Conservation (phyloP, 1,284 basidiomycete genomes). For the Prillingera fragicola region DNA sequence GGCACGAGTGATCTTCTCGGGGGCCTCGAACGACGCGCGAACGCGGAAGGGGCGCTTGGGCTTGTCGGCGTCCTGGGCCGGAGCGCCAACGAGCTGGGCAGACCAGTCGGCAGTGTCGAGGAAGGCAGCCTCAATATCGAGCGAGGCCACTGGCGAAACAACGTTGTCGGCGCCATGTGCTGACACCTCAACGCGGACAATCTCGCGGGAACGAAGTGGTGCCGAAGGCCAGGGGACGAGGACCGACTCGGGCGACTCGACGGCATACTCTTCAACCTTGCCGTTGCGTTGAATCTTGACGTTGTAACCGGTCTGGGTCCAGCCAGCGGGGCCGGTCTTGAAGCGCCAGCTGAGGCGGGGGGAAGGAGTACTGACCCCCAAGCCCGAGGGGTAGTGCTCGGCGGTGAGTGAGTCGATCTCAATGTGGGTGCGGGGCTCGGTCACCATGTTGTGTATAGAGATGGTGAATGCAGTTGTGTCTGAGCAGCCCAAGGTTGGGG, state of each 20-base stretch:
- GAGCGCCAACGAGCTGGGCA: background rate
- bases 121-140: background rate
- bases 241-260: background rate
- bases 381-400: background rate
- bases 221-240: background rate
- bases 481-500: too few relatives aligned
- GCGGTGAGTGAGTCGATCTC: background rate
- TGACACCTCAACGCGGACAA: background rate
- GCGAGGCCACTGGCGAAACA: background rate
- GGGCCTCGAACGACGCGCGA: background rate
- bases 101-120: background rate
- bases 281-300: background rate
- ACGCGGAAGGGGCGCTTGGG: background rate
- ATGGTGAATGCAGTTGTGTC: too few relatives aligned
- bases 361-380: background rate
- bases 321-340: background rate
- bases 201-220: background rate
- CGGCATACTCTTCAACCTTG: background rate
- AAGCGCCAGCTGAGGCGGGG: conserved; percentile 1
- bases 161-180: background rate
- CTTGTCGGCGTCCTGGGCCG: background rate
- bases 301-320: background rate
- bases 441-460: too few relatives aligned
- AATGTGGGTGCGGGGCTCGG: too few relatives aligned
- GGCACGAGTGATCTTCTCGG: conserved; percentile 1